Evolutionary conservation across 306 rosid species (phyloP).

Genomic region (Vigna nakashimae): DNA sequence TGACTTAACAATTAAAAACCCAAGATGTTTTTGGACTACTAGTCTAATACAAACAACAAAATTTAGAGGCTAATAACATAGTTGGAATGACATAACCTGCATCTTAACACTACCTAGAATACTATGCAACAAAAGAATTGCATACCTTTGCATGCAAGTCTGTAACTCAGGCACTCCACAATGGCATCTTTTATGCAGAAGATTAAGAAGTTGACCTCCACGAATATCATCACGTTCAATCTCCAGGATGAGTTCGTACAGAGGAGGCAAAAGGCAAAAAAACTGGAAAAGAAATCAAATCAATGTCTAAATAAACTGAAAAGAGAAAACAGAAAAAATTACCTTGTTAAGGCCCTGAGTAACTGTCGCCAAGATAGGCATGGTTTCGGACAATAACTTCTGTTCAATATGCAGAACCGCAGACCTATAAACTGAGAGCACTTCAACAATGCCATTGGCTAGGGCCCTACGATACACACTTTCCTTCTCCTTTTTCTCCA

Average conservation of each 20-base stretch:
- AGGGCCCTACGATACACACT: slow-evolving; percentile 91
- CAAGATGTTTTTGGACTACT: background rate
- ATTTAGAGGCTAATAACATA: slow-evolving; percentile 2
- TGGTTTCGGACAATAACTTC: slow-evolving; percentile 78
- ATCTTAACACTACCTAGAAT: background rate
- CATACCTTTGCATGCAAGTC: slow-evolving; percentile 90
- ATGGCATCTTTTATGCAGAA: slow-evolving; percentile 84
- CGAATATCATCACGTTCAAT: slow-evolving; percentile 86
- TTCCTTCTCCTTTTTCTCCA: slow-evolving; percentile 52
- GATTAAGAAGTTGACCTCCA: slow-evolving; percentile 92
- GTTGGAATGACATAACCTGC: slow-evolving; percentile 27
- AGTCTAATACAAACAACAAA: background rate
- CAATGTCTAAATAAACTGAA: slow-evolving; percentile 23
- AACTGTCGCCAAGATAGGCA: slow-evolving; percentile 86
- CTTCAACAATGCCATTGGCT: slow-evolving; percentile 92
- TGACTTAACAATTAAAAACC: background rate
- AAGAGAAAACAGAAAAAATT: background rate
- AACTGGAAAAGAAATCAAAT: slow-evolving; percentile 57
- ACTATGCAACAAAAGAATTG: slow-evolving; percentile 15
- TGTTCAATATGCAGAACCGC: slow-evolving; percentile 90
- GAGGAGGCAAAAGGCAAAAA: slow-evolving; percentile 86
- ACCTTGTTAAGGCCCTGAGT: slow-evolving; percentile 96
- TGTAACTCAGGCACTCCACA: slow-evolving; percentile 99
- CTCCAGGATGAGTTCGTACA: slow-evolving; percentile 79
- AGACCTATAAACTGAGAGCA: slow-evolving; percentile 82